Percentiles rank a stretch among this genome's conserved stretches.
phyloP scores from a whole-genome alignment of 2,329 filamentous ascomycete genomes.

The Stagonosporopsis rhizophila region DNA sequence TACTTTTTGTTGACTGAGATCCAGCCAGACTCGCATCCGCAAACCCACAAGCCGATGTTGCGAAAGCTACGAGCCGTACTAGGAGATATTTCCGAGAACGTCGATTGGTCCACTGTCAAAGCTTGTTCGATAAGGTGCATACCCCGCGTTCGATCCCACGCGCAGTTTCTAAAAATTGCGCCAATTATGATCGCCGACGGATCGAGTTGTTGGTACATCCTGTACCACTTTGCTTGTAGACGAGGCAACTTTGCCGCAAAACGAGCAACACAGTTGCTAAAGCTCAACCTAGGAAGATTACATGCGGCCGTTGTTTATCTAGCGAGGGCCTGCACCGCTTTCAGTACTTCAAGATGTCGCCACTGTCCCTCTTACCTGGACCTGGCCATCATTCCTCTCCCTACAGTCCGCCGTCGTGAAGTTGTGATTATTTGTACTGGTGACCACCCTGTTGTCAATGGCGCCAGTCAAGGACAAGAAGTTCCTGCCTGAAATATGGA shows the following conservation, averaged over 20 bases:
- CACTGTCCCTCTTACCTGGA: too few relatives aligned
- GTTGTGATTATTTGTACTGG: background rate
- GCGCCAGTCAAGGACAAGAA: slow-evolving; percentile 8
- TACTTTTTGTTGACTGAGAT: background rate
- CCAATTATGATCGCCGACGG: background rate
- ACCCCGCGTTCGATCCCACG: background rate
- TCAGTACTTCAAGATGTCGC: background rate
- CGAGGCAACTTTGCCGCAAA: background rate
- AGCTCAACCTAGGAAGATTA: background rate
- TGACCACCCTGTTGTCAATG: background rate
- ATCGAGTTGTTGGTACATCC: background rate
- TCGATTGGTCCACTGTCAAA: background rate
- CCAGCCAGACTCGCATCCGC: background rate
- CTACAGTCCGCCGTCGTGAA: too few relatives aligned
- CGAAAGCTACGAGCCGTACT: too few relatives aligned
- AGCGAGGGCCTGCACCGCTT: background rate
- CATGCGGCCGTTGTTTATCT: background rate
- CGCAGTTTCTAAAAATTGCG: background rate
- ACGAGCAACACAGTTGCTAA: too few relatives aligned
- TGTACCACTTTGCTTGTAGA: background rate
- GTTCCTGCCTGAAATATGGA: slow-evolving; percentile 19
- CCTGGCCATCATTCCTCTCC: background rate
- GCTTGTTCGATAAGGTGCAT: background rate
- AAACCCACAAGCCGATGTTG: background rate
- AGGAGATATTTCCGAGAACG: background rate